These are phyloP conservation scores for Halophytophthora polymorphica DNA, from an alignment of 352 stramenopile species.

Conservation along the genomic window DNA sequence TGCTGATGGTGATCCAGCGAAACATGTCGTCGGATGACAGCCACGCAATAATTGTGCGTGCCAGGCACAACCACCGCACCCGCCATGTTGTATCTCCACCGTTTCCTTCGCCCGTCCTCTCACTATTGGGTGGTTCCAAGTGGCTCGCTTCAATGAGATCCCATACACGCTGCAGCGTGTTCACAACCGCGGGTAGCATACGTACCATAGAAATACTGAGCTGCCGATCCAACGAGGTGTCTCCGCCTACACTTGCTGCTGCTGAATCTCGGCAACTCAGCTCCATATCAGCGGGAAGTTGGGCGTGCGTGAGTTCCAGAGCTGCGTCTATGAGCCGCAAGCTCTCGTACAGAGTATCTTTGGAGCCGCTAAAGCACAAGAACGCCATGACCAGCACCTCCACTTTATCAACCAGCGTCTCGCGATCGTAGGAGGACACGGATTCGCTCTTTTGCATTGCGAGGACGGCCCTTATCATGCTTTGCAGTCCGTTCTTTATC, in stretches of 20 bases:
- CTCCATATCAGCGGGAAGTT: conserved; percentile 19
- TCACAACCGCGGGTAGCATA: conserved; percentile 31
- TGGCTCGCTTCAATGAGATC: neutral
- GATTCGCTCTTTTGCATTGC: neutral
- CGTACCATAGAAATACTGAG: conserved; percentile 46
- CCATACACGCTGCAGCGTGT: conserved; percentile 4
- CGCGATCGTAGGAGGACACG: conserved; percentile 1
- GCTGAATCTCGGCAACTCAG: neutral
- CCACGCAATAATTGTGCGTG: conserved; percentile 42
- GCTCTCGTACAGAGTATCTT: neutral
- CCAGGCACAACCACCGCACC: conserved; percentile 36
- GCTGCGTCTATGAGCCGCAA: conserved; percentile 21
- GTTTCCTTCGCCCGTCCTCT: neutral
- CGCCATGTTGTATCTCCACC: conserved; percentile 1
- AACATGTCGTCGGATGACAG: conserved; percentile 63
- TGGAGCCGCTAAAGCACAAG: conserved; percentile 8
- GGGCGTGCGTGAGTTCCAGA: conserved; percentile 11
- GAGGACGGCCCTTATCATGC: conserved; percentile 11
- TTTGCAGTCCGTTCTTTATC: conserved; percentile 4
- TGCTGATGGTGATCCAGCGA: conserved; percentile 62
- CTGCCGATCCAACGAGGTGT: conserved; percentile 41
- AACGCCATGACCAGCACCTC: conserved; percentile 31
- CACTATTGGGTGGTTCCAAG: neutral
- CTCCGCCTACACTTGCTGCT: neutral
- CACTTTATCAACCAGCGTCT: conserved; percentile 18